Evolutionary conservation across 2,329 filamentous ascomycete species (phyloP).

Genomic region (Fusarium hostae): DNA sequence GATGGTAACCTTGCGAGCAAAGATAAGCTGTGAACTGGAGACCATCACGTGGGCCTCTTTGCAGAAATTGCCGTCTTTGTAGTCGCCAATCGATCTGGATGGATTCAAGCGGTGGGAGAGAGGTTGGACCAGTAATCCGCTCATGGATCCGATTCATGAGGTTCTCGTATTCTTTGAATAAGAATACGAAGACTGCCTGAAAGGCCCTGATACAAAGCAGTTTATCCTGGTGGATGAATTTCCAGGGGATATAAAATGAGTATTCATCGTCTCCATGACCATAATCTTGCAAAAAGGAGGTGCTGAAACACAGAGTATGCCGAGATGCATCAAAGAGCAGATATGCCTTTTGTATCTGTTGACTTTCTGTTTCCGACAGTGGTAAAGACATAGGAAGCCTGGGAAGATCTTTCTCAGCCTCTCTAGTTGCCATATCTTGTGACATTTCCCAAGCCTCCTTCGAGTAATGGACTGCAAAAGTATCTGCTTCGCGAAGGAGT

Average conservation of each 20-base stretch:
- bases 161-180: not conserved
- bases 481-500: too few relatives aligned
- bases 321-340: not conserved
- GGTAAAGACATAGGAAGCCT: too few relatives aligned
- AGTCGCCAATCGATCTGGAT: too few relatives aligned
- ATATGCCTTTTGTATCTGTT: not conserved
- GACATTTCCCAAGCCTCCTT: too few relatives aligned
- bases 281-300: not conserved
- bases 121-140: not conserved
- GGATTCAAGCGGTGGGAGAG: too few relatives aligned
- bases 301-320: not conserved
- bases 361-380: not conserved
- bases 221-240: too few relatives aligned
- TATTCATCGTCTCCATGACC: too few relatives aligned
- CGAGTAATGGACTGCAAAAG: too few relatives aligned
- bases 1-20: not conserved
- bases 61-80: not conserved
- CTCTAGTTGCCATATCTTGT: not conserved
- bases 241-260: too few relatives aligned
- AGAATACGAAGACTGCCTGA: not conserved
- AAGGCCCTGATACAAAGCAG: too few relatives aligned
- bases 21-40: not conserved
- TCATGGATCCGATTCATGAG: not conserved
- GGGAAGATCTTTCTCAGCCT: not conserved
- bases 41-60: not conserved